Percentiles rank a stretch among this genome's conserved stretches.
Conservation (phyloP, 805 yeast species). For the Candida sanyiensis region DNA sequence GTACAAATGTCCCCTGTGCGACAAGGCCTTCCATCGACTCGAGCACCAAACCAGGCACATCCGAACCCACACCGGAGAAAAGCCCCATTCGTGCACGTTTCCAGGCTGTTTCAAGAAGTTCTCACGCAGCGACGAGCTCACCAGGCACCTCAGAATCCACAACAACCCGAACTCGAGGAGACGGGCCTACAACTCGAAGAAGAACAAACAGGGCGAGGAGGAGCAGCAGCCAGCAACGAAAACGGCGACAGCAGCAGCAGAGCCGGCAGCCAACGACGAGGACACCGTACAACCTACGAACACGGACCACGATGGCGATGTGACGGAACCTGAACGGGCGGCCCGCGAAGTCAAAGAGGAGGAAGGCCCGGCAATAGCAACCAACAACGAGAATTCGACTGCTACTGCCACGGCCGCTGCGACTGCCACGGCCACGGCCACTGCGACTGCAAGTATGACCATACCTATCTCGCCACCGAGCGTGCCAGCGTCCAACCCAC, state of each 20-base stretch:
- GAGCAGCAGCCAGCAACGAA: background rate
- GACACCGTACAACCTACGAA: too few species aligned
- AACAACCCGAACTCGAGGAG: conserved; percentile 66
- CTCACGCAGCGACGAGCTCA: conserved; percentile 66
- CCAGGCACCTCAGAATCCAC: conserved; percentile 69
- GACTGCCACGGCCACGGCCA: too few species aligned
- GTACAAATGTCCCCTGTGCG: conserved; percentile 69
- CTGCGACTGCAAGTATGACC: too few species aligned
- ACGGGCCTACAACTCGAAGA: conserved; percentile 42
- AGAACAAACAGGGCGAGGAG: conserved; percentile 12
- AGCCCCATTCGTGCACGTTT: conserved; percentile 70
- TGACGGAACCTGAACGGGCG: too few species aligned
- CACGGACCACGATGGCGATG: too few species aligned
- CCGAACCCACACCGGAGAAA: conserved; percentile 77
- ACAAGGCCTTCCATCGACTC: conserved; percentile 66
- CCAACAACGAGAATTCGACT: too few species aligned
- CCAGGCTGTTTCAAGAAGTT: conserved; percentile 67
- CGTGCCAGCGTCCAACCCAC: conserved; percentile 12
- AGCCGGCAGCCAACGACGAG: background rate
- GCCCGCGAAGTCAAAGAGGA: background rate
- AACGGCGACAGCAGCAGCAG: background rate
- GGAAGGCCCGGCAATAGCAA: background rate
- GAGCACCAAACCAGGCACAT: conserved; percentile 79
- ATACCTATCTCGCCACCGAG: conserved; percentile 23
- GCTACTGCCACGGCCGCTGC: too few species aligned